Evolutionary conservation across 495 filamentous ascomycete genomes (phyloP).

Genomic region (Daldinia caldariorum): DNA sequence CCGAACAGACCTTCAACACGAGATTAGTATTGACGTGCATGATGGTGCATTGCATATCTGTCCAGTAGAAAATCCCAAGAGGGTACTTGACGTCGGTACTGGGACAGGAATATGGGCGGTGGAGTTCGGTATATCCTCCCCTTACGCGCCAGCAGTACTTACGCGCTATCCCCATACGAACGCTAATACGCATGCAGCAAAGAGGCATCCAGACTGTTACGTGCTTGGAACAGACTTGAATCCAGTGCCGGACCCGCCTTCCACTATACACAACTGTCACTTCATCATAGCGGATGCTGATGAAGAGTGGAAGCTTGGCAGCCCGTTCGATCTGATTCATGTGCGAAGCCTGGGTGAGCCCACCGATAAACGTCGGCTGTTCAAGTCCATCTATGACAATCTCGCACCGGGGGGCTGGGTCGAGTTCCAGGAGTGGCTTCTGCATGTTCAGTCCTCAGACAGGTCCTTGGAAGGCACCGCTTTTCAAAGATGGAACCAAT

Average conservation of each 20-base stretch:
- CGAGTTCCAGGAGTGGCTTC: slow-evolving; percentile 64
- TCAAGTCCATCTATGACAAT: slow-evolving; percentile 48
- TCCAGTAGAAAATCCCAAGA: slow-evolving; percentile 36
- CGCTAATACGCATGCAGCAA: neutral
- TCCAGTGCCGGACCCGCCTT: slow-evolving; percentile 1
- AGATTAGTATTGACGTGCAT: slow-evolving; percentile 86
- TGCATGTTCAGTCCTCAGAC: slow-evolving; percentile 52
- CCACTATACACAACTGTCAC: neutral
- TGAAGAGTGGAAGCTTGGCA: neutral
- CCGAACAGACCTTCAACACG: slow-evolving; percentile 62
- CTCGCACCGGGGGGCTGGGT: slow-evolving; percentile 64
- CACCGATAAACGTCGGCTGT: slow-evolving; percentile 15
- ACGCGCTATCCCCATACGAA: neutral
- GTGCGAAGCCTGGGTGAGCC: neutral
- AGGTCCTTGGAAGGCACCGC: slow-evolving; percentile 49
- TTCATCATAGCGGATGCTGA: slow-evolving; percentile 1
- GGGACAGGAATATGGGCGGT: slow-evolving; percentile 63
- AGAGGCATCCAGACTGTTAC: neutral
- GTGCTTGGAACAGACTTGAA: neutral
- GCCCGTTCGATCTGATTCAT: neutral
- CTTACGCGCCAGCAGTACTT: too few species aligned
- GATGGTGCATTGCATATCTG: slow-evolving; percentile 67
- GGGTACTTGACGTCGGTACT: slow-evolving; percentile 60
- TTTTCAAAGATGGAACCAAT: slow-evolving; percentile 30
- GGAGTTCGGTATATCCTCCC: slow-evolving; percentile 57